These are phyloP conservation scores for Fragilariopsis cylindrus DNA, from an alignment of 108 stramenopile genomes.

Conservation along the genomic window DNA sequence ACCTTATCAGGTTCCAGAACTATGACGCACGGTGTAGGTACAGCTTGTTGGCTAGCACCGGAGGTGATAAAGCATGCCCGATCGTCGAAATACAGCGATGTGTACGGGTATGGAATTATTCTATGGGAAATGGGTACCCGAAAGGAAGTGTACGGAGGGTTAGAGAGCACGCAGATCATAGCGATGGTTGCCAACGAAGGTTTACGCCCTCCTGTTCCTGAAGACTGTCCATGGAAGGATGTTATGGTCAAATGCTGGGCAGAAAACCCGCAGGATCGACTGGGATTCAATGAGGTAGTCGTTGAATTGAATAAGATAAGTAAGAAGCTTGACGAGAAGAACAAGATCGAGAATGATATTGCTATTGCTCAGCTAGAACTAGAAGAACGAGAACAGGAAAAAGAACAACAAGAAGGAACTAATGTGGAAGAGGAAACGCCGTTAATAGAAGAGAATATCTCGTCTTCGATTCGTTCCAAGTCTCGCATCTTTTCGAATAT, in stretches of 20 bases:
- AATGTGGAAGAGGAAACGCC: not conserved
- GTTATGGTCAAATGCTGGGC: slow-evolving; percentile 96
- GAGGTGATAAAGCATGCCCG: slow-evolving; percentile 92
- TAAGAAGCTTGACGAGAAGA: slow-evolving; percentile 10
- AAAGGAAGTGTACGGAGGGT: slow-evolving; percentile 91
- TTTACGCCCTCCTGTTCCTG: slow-evolving; percentile 87
- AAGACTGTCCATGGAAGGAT: slow-evolving; percentile 90
- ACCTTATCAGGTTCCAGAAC: slow-evolving; percentile 81
- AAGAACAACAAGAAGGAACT: not conserved
- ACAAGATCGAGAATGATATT: not conserved
- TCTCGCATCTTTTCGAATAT: not conserved
- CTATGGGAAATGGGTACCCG: slow-evolving; percentile 96
- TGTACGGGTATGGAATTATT: slow-evolving; percentile 95
- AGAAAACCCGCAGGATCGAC: slow-evolving; percentile 82
- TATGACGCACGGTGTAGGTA: slow-evolving; percentile 98
- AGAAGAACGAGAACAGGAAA: not conserved
- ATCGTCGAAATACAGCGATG: slow-evolving; percentile 89
- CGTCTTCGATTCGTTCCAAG: not conserved
- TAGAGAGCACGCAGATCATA: slow-evolving; percentile 94
- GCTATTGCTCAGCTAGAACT: not conserved
- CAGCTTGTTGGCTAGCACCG: slow-evolving; percentile 96
- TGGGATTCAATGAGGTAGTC: slow-evolving; percentile 86
- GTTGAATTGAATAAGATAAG: slow-evolving; percentile 63
- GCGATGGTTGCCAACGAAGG: slow-evolving; percentile 94
- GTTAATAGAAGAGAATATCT: not conserved